Evolutionary conservation across 768 basidiomycete genomes (phyloP), one percentile per base, ranked within the genome.

Genomic region (Lactarius hengduanensis): DNA sequence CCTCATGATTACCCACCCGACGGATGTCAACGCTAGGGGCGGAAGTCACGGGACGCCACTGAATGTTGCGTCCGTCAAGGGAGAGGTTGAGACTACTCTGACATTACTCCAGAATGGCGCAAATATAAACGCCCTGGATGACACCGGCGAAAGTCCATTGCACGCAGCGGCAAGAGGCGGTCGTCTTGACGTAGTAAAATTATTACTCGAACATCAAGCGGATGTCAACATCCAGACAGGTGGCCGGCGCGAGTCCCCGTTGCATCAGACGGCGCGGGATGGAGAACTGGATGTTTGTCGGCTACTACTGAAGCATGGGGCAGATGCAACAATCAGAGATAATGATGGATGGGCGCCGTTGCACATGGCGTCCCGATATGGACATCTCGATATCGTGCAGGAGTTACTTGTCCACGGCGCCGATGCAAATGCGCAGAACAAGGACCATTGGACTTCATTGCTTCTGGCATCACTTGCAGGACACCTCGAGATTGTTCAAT

Each of bases 121-220:
- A 2, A 22, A 47, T 5, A 11, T 47, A 10, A 22, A 47, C n/a
- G n/a, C 45, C 10, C 0, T 22, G 1, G 45, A 47, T 47, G 0
- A 6, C n/a, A 4, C 8, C 2, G n/a, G 45, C 4, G 0, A 2
- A 0, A 47, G 45, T 22, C 0, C 45, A 0, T 11, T 47, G 20
- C 45, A 47, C 4, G 10, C 9, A 47, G 45, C 45, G n/a, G 45
- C 45, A 0, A 4, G 1, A 4, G 20, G 0, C 4, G 45, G 45
- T 22, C 45, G 4, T 13, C 16, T 0, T 47, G 4, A 0, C 0
- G 10, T 22, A 10, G 4, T 32, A 4, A 3, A 34, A 47, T 47
- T 47, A 8, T 47, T 47, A 4, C n/a, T 47, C 4, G 45, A 47
- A 11, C 45, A 47, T 47, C n/a, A 47, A 11, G 45, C 45, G 10